Evolutionary conservation across 768 basidiomycete species (phyloP).

Genomic region (Postia placenta): DNA sequence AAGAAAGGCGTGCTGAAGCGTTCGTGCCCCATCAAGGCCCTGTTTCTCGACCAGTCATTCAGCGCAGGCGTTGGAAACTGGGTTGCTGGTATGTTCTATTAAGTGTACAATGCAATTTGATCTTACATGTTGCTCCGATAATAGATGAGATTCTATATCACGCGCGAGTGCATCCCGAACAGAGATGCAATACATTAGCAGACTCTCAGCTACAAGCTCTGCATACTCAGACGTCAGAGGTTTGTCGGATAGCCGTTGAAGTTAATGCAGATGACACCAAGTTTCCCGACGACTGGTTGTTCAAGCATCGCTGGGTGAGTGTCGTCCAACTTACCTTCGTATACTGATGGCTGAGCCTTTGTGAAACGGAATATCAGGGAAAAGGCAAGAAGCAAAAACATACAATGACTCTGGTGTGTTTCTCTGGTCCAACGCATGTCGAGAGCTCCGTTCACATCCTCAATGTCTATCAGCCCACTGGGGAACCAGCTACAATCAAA

Average conservation of each 20-base stretch:
- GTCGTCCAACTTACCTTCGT: too few species aligned
- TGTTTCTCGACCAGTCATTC: slow-evolving; percentile 77
- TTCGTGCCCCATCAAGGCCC: slow-evolving; percentile 62
- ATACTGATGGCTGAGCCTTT: neutral
- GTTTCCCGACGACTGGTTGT: slow-evolving; percentile 66
- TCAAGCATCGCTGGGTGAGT: slow-evolving; percentile 62
- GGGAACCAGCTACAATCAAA: slow-evolving; percentile 62
- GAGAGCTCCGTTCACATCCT: neutral
- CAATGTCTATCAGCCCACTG: slow-evolving; percentile 46
- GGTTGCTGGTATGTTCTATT: slow-evolving; percentile 53
- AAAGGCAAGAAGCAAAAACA: slow-evolving; percentile 52
- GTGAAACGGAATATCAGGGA: too few species aligned
- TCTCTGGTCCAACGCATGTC: neutral
- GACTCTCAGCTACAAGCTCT: slow-evolving; percentile 42
- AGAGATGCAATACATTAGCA: slow-evolving; percentile 51
- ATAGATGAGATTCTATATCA: slow-evolving; percentile 72
- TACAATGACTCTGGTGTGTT: slow-evolving; percentile 41
- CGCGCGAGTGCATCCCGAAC: slow-evolving; percentile 66
- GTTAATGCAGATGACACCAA: slow-evolving; percentile 63
- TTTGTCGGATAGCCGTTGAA: slow-evolving; percentile 56
- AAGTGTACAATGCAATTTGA: neutral
- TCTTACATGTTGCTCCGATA: neutral
- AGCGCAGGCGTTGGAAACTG: slow-evolving; percentile 81
- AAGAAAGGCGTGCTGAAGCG: slow-evolving; percentile 41
- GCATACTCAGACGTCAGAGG: slow-evolving; percentile 45